Evolutionary conservation across 139 green algal species (phyloP), one percentile per base, ranked within the genome.

Genomic region (Chlorella sp.): DNA sequence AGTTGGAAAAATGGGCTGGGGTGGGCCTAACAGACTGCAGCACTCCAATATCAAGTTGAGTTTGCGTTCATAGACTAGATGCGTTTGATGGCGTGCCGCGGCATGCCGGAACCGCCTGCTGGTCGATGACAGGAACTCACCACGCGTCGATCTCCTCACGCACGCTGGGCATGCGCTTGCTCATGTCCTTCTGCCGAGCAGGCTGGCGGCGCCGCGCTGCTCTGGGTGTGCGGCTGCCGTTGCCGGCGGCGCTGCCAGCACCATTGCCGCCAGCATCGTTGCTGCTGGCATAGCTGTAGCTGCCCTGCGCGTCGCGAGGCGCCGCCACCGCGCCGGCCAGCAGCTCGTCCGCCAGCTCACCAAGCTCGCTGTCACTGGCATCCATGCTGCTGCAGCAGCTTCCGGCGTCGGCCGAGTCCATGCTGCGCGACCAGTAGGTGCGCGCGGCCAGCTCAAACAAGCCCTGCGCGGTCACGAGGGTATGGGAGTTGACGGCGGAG

Each of bases 361-460:
- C n/a, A n/a, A n/a, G n/a, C n/a, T n/a, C n/a, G n/a, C n/a, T n/a
- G n/a, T 68, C 71, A 11, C 14, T 45, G 31, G 14, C 56, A 45
- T 77, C 71, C 14, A 75, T 48, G 45, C 66, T 69, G 31, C 55
- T 46, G n/a, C n/a, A n/a, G n/a, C n/a, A n/a, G n/a, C n/a, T n/a
- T n/a, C n/a, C n/a, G n/a, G n/a, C n/a, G n/a, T n/a, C n/a, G n/a
- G n/a, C n/a, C n/a, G n/a, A n/a, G 25, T 72, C 41, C 43, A 76
- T 51, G 66, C 64, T 62, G 56, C 50, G 63, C 25, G 55, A 41
- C 9, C 36, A 56, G 50, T 87, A 87, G 14, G 69, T 87, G 25
- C 50, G n/a, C 19, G 83, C 62, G 5, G 83, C 83, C 43, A 84
- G 41, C 70, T 87, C 60, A 72, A 87, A 87, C 38, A 87, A 65